These are phyloP conservation scores for Perilla frutescens DNA, from an alignment of 257 asterid genomes.

Conservation along the genomic window DNA sequence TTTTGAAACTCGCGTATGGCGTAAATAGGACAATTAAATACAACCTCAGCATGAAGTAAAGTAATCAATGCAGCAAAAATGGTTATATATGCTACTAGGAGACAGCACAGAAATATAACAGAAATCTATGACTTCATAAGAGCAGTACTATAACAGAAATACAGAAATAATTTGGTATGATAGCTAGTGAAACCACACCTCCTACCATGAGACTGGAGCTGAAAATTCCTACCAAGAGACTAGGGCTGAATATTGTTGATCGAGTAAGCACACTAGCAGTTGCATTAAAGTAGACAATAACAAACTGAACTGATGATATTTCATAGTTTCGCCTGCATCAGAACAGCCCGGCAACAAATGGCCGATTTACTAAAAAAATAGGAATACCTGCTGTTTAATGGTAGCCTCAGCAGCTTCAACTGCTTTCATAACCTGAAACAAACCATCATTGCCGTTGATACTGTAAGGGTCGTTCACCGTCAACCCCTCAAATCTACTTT, in stretches of 20 bases:
- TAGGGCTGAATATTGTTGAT: neutral
- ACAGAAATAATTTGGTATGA: neutral
- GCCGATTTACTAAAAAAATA: conserved; percentile 1
- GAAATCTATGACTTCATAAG: conserved; percentile 2
- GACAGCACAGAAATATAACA: neutral
- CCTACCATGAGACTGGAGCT: neutral
- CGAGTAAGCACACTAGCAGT: neutral
- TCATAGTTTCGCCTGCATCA: neutral
- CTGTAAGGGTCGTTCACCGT: conserved; percentile 55
- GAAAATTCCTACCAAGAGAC: neutral
- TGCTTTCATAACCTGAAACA: conserved; percentile 92
- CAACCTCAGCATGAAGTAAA: neutral
- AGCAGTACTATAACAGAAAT: neutral
- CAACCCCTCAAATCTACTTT: conserved; percentile 59
- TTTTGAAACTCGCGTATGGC: neutral
- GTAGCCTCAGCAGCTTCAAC: conserved; percentile 97
- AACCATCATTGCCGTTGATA: conserved; percentile 63
- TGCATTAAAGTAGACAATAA: conserved; percentile 5
- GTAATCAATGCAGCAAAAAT: conserved; percentile 6
- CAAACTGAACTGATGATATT: conserved; percentile 6
- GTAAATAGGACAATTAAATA: neutral
- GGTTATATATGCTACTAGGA: conserved; percentile 4
- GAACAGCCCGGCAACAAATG: conserved; percentile 6
- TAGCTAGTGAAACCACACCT: neutral
- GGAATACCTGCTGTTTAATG: conserved; percentile 82